A percentile compares a stretch with the other conserved stretches of the same genome.
These are phyloP conservation scores for Phylloporus arenicola DNA, from an alignment of 768 basidiomycete genomes.

Conservation along the genomic window DNA sequence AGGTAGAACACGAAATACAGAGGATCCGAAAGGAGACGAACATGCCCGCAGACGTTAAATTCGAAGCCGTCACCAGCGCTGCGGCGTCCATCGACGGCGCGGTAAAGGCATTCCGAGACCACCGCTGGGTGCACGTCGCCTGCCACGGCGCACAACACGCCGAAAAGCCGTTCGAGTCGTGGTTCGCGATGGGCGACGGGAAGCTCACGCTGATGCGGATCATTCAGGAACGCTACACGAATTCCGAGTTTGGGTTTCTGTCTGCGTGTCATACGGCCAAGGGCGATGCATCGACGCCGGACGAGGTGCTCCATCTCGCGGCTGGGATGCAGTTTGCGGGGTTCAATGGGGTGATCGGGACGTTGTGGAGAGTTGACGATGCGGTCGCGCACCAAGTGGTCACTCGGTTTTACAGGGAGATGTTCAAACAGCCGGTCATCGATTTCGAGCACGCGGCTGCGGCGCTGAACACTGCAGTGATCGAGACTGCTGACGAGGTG, in stretches of 20 bases:
- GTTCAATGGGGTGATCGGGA: background rate
- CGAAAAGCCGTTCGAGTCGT: background rate
- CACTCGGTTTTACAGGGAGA: background rate
- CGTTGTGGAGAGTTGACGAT: background rate
- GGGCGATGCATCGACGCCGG: background rate
- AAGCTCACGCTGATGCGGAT: background rate
- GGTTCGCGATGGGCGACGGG: background rate
- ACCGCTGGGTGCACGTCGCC: background rate
- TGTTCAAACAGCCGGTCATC: background rate
- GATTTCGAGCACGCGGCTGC: background rate
- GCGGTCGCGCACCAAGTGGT: background rate
- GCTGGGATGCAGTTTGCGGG: background rate
- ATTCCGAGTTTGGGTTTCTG: background rate
- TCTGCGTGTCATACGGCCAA: background rate
- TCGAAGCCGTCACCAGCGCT: background rate
- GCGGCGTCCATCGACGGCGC: background rate
- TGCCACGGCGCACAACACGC: background rate
- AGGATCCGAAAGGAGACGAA: background rate
- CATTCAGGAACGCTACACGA: background rate
- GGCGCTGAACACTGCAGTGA: background rate
- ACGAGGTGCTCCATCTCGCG: background rate
- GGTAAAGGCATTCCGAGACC: background rate
- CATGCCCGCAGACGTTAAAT: background rate
- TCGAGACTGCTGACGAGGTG: background rate
- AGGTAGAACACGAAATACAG: background rate